phyloP scores from a whole-genome alignment of 2,329 filamentous ascomycete species.

The Lecanicillium sp. region DNA sequence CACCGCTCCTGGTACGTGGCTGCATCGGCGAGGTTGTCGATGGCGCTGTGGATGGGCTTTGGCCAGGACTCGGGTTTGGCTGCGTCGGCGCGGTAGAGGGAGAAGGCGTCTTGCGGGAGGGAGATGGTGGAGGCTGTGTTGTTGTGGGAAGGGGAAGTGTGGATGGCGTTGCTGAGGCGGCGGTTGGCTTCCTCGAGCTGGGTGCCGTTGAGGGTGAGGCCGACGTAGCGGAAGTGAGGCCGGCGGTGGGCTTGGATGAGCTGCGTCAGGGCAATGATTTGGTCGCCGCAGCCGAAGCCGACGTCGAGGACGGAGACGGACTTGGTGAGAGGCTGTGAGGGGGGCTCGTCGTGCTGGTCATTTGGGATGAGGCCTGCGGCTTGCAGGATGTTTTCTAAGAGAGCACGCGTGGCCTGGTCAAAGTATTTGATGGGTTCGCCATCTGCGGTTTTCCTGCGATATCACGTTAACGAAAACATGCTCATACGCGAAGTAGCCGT shows the following conservation, averaged over 20 bases:
- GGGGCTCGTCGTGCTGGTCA: constrained; percentile 1
- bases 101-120: constrained; percentile 16
- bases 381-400: constrained; percentile 39
- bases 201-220: constrained; percentile 40
- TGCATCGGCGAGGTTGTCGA: constrained; percentile 18
- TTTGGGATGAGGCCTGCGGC: constrained; percentile 30
- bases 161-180: constrained; percentile 17
- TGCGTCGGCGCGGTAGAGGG: constrained; percentile 42
- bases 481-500: no score
- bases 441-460: constrained; percentile 23
- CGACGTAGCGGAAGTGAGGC: constrained; percentile 36
- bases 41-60: constrained; percentile 13
- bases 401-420: constrained; percentile 38
- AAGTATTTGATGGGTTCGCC: constrained; percentile 26
- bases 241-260: constrained; percentile 15
- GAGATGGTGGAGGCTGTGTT: not conserved
- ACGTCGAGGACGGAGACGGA: constrained; percentile 39
- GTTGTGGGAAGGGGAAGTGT: no score
- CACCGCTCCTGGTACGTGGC: constrained; percentile 27
- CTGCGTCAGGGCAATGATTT: constrained; percentile 37
- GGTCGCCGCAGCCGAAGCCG: constrained; percentile 53
- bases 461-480: no score
- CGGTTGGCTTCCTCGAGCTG: constrained; percentile 34
- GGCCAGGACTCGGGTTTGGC: constrained; percentile 37
- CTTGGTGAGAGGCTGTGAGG: constrained; percentile 5